Conservation (phyloP, 2,329 filamentous ascomycete species). For the Periglandula ipomoeae region DNA sequence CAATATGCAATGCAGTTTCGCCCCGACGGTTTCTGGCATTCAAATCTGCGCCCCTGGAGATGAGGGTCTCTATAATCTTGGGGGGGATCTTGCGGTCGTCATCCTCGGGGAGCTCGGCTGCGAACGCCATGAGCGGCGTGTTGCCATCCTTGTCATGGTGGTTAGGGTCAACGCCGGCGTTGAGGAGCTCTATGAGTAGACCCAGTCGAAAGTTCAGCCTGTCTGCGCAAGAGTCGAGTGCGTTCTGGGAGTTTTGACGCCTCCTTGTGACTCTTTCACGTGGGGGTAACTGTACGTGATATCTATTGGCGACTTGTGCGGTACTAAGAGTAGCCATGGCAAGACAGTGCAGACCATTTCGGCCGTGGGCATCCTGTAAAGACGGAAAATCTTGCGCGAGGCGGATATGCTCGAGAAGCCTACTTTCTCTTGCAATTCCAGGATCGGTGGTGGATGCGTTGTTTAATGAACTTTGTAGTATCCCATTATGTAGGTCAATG, state of each 20-base stretch:
- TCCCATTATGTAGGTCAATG: not conserved
- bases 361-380: constrained; percentile 30
- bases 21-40: constrained; percentile 43
- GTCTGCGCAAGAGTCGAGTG: constrained; percentile 25
- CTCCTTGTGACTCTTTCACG: constrained; percentile 7
- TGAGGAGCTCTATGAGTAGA: constrained; percentile 22
- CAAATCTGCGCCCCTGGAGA: constrained; percentile 33
- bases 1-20: constrained; percentile 47
- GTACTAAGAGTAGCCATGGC: constrained; percentile 40
- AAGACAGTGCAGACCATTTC: constrained; percentile 50
- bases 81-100: constrained; percentile 40
- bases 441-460: constrained; percentile 5
- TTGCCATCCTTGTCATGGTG: constrained; percentile 43
- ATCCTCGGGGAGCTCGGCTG: constrained; percentile 38
- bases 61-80: constrained; percentile 33
- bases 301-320: constrained; percentile 27
- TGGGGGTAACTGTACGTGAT: constrained; percentile 13
- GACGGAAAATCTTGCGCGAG: constrained; percentile 11
- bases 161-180: constrained; percentile 35
- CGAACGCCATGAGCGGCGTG: constrained; percentile 48
- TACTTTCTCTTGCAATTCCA: constrained; percentile 12
- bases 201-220: constrained; percentile 19
- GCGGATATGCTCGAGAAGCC: constrained; percentile 15
- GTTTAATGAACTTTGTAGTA: constrained; percentile 4
- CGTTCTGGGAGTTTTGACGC: constrained; percentile 15